Evolutionary conservation across 1,284 basidiomycete genomes (phyloP), one percentile per base, ranked within the genome.

Genomic region (Coniferiporia weirii): DNA sequence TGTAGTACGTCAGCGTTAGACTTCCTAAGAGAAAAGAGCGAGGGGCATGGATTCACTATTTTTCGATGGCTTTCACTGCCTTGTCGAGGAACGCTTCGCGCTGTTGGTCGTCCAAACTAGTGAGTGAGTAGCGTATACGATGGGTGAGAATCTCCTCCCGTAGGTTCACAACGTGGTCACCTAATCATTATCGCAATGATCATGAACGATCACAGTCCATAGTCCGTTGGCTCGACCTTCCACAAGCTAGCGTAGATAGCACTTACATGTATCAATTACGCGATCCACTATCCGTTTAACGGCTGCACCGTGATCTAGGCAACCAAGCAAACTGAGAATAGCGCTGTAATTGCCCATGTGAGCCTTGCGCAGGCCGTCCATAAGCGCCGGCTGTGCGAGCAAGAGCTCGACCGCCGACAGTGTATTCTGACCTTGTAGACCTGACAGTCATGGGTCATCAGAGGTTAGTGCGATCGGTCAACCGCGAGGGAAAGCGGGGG

Each of bases 311-410:
- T 89, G 80, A 66, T 97, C 95, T 45, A 98, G 74, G 64, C 88
- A 93, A 9, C 95, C 94, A 1, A 98, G 77, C 27, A 98, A 79
- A 67, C 92, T 93, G 27, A 97, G 80, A 27, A 98, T 87, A 48
- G 95, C 77, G 53, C 93, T 86, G 69, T 96, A 98, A 66, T 91
- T 93, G 48, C 95, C 95, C 78, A 87, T 83, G 65, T 93, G 83
- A 0, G 93, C 93, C 66, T 87, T 93, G 57, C 93, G 82, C 4
- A 98, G 76, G 65, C 86, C 90, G 59, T 97, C 93, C 40, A 97
- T 77, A 1, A 97, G 75, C 1, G 82, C 74, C 0, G 93, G 89
- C 52, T 94, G 85, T 1, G 83, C 77, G 67, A 94, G 85, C 0
- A 98, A 80, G 10, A 97, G 79, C 64, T 91, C 86, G 35, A 96